Evolutionary conservation across 306 rosid genomes (phyloP).

Genomic region (Casuarina glauca): DNA sequence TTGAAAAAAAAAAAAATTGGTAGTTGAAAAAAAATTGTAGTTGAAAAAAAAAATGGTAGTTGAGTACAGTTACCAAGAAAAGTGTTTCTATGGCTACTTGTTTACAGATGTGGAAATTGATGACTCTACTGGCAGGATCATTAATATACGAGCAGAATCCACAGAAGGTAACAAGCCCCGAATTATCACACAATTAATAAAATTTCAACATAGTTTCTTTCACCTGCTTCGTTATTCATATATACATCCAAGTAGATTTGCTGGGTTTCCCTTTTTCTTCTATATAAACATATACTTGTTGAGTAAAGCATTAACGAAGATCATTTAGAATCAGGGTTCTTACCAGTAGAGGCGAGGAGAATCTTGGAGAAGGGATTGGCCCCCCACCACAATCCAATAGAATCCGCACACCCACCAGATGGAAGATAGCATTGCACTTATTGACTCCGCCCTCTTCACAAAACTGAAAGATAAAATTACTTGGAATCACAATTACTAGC

Average conservation of each 20-base stretch:
- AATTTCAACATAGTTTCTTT: background rate
- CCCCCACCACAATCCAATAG: constrained; percentile 84
- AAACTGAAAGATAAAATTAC: constrained; percentile 41
- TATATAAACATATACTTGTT: too few relatives aligned
- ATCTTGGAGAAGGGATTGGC: constrained; percentile 74
- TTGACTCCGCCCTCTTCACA: constrained; percentile 62
- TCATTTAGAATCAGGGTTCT: constrained; percentile 17
- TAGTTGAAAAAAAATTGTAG: too few relatives aligned
- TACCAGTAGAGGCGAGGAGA: constrained; percentile 88
- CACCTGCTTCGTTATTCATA: background rate
- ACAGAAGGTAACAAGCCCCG: background rate
- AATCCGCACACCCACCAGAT: constrained; percentile 89
- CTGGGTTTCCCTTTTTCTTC: too few relatives aligned
- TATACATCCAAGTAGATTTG: too few relatives aligned
- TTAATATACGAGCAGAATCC: background rate
- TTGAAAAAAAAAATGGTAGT: background rate
- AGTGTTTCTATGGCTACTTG: background rate
- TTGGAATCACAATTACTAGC: background rate
- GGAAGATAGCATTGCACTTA: constrained; percentile 62
- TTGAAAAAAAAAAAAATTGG: too few relatives aligned
- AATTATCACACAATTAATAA: background rate
- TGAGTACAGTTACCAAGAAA: background rate
- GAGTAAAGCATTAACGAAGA: background rate
- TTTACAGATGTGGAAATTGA: background rate
- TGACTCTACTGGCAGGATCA: too few relatives aligned